Evolutionary conservation across 768 basidiomycete species (phyloP), one percentile per base, ranked within the genome.

Genomic region (Termitomyces titanicus): DNA sequence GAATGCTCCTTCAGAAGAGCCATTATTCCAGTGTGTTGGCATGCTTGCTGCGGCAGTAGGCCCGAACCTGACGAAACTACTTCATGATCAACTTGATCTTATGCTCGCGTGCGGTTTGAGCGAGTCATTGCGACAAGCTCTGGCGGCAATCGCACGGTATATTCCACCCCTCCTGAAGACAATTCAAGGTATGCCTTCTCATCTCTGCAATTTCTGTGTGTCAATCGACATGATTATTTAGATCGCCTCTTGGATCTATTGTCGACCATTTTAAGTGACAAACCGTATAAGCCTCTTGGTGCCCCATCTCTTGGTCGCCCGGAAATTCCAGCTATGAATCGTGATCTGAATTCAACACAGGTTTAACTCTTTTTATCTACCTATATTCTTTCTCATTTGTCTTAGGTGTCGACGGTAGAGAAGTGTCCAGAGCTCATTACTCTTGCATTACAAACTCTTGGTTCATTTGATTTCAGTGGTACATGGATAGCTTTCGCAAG

Each of bases 21-120:
- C 95, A 0, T 94, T 98, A 55, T 98, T 99, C 66, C 92, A 98
- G 77, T 98, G 97, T 70, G 83, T 99, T 56, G 93, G 93, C 35
- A 96, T 98, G 94, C 77, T 99, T 40, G 93, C 95, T 1, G 83
- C 86, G 1, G 92, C 97, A 9, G 94, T 99, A 31, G 97, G 97
- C 0, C 94, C 94, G 2, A 96, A 94, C 69, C 75, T 99, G 45
- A 98, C 97, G 0, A 94, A 96, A 66, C 79, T 96, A 44, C 79
- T 99, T 54, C 97, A 98, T 70, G 97, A 98, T 65, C 90, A 98
- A 61, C 82, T 99, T 31, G 95, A 98, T 68, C 76, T 97, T 39
- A 98, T 99, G 91, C 90, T 98, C 66, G 89, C 86, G 0, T 96
- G 89, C 66, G 96, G 94, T 3, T 72, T 99, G 58, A 95, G 91